These are phyloP conservation scores for Rhizopogon vulgaris DNA, from an alignment of 768 basidiomycete species.

Conservation along the genomic window DNA sequence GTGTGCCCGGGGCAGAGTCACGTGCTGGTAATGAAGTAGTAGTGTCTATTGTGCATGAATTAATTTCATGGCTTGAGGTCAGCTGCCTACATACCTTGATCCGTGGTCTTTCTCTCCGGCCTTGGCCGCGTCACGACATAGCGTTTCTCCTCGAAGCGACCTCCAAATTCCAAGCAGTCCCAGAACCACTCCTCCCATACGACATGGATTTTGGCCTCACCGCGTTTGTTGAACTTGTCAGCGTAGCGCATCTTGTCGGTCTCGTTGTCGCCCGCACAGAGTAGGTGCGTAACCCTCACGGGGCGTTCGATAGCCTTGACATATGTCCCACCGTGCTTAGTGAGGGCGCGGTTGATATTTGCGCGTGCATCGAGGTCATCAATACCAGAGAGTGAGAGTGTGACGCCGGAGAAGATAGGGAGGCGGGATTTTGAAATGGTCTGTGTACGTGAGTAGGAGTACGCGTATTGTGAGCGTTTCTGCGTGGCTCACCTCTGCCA, in stretches of 20 bases:
- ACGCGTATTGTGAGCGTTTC: background rate
- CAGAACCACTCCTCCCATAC: constrained; percentile 98
- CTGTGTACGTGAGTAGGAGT: constrained; percentile 28
- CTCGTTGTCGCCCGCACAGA: constrained; percentile 64
- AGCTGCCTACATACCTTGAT: constrained; percentile 13
- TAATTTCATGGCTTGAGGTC: background rate
- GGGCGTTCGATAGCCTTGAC: constrained; percentile 73
- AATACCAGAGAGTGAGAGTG: constrained; percentile 72
- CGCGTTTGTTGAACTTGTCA: constrained; percentile 59
- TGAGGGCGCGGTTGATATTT: constrained; percentile 58
- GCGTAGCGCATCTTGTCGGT: constrained; percentile 78
- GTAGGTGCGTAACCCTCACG: constrained; percentile 76
- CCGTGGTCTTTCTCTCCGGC: constrained; percentile 43
- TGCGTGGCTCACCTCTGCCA: constrained; percentile 43
- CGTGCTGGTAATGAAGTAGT: constrained; percentile 7
- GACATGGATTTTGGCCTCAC: constrained; percentile 68
- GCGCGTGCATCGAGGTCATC: constrained; percentile 54
- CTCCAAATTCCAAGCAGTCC: constrained; percentile 78
- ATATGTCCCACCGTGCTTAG: constrained; percentile 58
- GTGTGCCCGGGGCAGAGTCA: constrained; percentile 12
- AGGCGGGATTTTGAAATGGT: constrained; percentile 56
- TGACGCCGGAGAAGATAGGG: constrained; percentile 64
- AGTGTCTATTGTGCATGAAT: background rate
- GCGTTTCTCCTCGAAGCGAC: constrained; percentile 55
- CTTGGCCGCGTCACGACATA: constrained; percentile 58